These are phyloP conservation scores for Pichia exigua DNA, from an alignment of 805 yeast genomes.

Conservation along the genomic window DNA sequence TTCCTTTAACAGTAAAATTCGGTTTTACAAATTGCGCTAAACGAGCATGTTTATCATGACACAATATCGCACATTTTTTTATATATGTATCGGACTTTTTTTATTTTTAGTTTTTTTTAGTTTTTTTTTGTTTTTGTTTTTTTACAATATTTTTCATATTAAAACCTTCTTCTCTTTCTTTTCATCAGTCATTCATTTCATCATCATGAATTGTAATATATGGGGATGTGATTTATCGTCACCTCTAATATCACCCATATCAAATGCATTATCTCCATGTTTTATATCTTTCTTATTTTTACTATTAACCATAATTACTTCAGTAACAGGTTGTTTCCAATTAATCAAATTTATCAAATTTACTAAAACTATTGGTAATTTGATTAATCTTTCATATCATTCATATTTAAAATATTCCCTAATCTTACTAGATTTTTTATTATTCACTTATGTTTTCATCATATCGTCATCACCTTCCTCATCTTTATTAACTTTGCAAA, in stretches of 20 bases:
- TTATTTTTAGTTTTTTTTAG: too few species aligned
- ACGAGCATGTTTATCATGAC: too few species aligned
- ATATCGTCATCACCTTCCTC: not conserved
- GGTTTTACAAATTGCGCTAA: too few species aligned
- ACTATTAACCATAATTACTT: conserved; percentile 8
- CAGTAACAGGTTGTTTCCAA: conserved; percentile 18
- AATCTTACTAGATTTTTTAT: conserved; percentile 8
- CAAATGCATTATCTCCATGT: conserved; percentile 26
- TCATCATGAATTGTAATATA: not conserved
- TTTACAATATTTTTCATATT: too few species aligned
- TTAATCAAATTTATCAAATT: conserved; percentile 6
- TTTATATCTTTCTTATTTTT: conserved; percentile 20
- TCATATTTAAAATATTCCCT: conserved; percentile 12
- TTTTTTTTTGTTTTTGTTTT: too few species aligned
- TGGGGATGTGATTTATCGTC: conserved; percentile 6
- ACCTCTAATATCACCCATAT: conserved; percentile 19
- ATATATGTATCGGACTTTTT: too few species aligned
- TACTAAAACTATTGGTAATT: conserved; percentile 11
- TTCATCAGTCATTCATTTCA: not conserved
- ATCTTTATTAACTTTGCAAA: not conserved
- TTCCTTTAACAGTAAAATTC: too few species aligned
- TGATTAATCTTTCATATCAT: conserved; percentile 1
- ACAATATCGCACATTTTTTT: too few species aligned
- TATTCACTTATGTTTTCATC: conserved; percentile 7
- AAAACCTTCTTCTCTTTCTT: too few species aligned